These are phyloP conservation scores for Hanseniaspora mollemarum DNA, from an alignment of 805 yeast genomes.

Conservation along the genomic window DNA sequence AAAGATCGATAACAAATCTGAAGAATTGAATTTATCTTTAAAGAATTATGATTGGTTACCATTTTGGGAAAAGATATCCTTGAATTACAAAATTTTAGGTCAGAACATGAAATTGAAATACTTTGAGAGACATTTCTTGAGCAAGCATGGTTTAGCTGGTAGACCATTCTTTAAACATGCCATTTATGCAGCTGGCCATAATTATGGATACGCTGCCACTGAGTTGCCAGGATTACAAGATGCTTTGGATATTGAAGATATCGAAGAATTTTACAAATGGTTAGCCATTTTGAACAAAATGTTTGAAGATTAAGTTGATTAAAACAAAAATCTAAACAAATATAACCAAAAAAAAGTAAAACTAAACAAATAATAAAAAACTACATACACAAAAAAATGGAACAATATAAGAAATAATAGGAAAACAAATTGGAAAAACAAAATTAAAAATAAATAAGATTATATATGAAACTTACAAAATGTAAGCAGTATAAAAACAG, in stretches of 20 bases:
- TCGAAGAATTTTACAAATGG: conserved; percentile 30
- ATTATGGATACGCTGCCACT: conserved; percentile 47
- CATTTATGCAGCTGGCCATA: conserved; percentile 43
- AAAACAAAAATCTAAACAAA: background rate
- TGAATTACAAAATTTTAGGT: conserved; percentile 22
- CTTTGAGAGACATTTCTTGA: conserved; percentile 38
- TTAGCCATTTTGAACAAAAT: conserved; percentile 19
- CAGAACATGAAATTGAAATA: conserved; percentile 32
- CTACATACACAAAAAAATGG: background rate
- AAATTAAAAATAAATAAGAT: background rate
- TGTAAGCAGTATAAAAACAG: background rate
- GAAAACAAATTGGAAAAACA: background rate
- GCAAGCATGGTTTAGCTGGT: conserved; percentile 36
- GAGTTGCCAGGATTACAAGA: conserved; percentile 43
- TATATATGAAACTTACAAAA: background rate
- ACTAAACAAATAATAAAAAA: background rate
- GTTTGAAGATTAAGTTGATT: background rate
- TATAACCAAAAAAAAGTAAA: background rate
- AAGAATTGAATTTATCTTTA: conserved; percentile 23
- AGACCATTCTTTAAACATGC: conserved; percentile 47
- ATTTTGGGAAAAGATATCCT: conserved; percentile 27
- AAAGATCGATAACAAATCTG: conserved; percentile 24
- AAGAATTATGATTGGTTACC: conserved; percentile 27
- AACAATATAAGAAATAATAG: background rate
- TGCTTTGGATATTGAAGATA: conserved; percentile 39